These are phyloP conservation scores for Zymoseptoria ardabiliae DNA, from an alignment of 2,329 filamentous ascomycete genomes.

Conservation along the genomic window DNA sequence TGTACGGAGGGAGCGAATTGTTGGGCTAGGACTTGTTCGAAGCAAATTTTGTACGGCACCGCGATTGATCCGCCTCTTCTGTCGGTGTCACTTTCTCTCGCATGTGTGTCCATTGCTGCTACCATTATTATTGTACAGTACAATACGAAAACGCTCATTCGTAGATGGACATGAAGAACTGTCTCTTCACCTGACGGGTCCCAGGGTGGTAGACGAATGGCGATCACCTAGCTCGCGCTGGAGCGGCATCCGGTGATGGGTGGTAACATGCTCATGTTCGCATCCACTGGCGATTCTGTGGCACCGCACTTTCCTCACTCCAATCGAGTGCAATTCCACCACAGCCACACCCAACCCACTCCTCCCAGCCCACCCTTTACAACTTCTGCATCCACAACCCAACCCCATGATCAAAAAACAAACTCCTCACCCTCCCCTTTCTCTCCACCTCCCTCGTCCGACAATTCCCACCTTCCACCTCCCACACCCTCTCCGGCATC, in stretches of 20 bases:
- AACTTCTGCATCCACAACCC: constrained; percentile 23
- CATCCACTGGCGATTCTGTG: too few species aligned
- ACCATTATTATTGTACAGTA: not conserved
- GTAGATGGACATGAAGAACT: not conserved
- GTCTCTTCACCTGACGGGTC: not conserved
- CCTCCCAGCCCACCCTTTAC: constrained; percentile 2
- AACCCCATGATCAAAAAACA: constrained; percentile 22
- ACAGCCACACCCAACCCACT: not conserved
- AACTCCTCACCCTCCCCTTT: constrained; percentile 13
- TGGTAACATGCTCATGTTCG: too few species aligned
- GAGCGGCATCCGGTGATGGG: too few species aligned
- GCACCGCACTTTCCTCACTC: not conserved
- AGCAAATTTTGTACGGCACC: not conserved
- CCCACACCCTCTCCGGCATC: constrained; percentile 16
- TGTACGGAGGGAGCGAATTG: not conserved
- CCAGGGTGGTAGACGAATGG: too few species aligned
- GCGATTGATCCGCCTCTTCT: not conserved
- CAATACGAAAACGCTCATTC: not conserved
- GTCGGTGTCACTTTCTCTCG: not conserved
- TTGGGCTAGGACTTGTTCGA: not conserved
- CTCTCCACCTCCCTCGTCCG: constrained; percentile 1
- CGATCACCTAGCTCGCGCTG: too few species aligned
- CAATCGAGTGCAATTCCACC: not conserved
- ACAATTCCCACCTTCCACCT: constrained; percentile 6
- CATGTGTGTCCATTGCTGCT: not conserved